Evolutionary conservation across 192 early-diverging fungal species (phyloP), one percentile per base, ranked within the genome.

Genomic region (Podila epigama): DNA sequence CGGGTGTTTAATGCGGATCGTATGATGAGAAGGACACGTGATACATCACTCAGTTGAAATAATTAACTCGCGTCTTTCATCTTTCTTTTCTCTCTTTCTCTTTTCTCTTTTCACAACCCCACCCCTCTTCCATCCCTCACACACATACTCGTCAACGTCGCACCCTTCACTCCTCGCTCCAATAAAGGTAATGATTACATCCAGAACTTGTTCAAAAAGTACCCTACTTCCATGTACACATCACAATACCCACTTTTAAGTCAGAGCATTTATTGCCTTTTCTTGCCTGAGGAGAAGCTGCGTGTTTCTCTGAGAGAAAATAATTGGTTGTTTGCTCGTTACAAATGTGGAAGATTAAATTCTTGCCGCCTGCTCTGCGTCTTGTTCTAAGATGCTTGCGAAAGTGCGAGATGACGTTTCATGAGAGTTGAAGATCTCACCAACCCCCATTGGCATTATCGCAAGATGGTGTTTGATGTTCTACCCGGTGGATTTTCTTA

Each of bases 361-460:
- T 77, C 73, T 66, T 60, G 40, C 73, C 73, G 66, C 73, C 73
- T 77, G 73, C 73, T 68, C 60, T 68, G 65, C 56, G 66, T 39
- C 66, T 77, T 77, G 73, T 77, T 77, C 68, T 77, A 77, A 77
- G 73, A 36, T 55, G 73, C 73, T 77, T 77, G 73, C 73, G 73
- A 77, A 32, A 68, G 73, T 70, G 73, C 44, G 27, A 66, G 73
- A 77, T 77, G 29, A 16, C 73, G 73, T 77, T 68, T 77, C 73
- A 77, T 77, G 73, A 77, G 73, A 77, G 73, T 77, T 77, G 73
- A 77, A 77, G 73, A 64, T 77, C 73, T 65, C 73, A 54, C 61
- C 73, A 68, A 63, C 66, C 66, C 73, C 44, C 29, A 34, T 58
- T 33, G 15, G 9, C 37, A 2, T 48, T 13, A n/a, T n/a, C n/a